A percentile compares a stretch with the other conserved stretches of the same genome.
Conservation (phyloP, 2,329 filamentous ascomycete genomes). For the Penicillium sp. region DNA sequence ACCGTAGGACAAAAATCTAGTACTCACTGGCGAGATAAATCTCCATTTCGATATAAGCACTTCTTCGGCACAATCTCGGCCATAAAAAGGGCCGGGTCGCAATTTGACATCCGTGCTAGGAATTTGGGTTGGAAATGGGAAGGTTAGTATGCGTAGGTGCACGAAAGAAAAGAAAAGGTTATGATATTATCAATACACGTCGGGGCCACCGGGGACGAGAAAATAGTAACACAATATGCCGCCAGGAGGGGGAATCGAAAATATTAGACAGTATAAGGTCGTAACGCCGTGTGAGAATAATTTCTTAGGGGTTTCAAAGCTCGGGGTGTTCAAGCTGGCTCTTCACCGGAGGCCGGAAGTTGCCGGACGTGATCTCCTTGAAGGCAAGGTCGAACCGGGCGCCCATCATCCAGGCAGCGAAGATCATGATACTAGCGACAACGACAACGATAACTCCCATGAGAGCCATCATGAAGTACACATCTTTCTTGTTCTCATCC, state of each 20-base stretch:
- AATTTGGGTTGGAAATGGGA: slow-evolving; percentile 12
- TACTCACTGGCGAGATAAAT: slow-evolving; percentile 38
- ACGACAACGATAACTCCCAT: slow-evolving; percentile 69
- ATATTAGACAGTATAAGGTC: slow-evolving; percentile 26
- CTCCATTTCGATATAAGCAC: slow-evolving; percentile 70
- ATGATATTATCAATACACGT: slow-evolving; percentile 34
- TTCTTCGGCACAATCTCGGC: slow-evolving; percentile 98
- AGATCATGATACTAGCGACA: slow-evolving; percentile 74
- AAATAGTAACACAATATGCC: slow-evolving; percentile 28
- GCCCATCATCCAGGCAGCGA: slow-evolving; percentile 73
- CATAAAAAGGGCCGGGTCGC: slow-evolving; percentile 76
- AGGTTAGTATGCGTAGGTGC: not conserved
- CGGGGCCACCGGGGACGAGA: slow-evolving; percentile 20
- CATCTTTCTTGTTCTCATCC: slow-evolving; percentile 53
- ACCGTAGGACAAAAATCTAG: slow-evolving; percentile 41
- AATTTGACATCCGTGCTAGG: slow-evolving; percentile 99
- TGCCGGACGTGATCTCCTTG: slow-evolving; percentile 52
- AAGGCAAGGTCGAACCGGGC: slow-evolving; percentile 75
- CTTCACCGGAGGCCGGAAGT: slow-evolving; percentile 38
- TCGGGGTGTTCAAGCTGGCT: slow-evolving; percentile 33
- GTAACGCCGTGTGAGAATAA: slow-evolving; percentile 26
- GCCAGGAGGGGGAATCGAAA: slow-evolving; percentile 24
- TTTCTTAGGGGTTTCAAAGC: slow-evolving; percentile 30
- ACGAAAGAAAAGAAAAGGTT: slow-evolving; percentile 13
- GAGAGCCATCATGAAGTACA: slow-evolving; percentile 64